Evolutionary conservation across 164 flowering plant genomes (phyloP), one percentile per base, ranked within the genome.

Genomic region (Protea cynaroides): DNA sequence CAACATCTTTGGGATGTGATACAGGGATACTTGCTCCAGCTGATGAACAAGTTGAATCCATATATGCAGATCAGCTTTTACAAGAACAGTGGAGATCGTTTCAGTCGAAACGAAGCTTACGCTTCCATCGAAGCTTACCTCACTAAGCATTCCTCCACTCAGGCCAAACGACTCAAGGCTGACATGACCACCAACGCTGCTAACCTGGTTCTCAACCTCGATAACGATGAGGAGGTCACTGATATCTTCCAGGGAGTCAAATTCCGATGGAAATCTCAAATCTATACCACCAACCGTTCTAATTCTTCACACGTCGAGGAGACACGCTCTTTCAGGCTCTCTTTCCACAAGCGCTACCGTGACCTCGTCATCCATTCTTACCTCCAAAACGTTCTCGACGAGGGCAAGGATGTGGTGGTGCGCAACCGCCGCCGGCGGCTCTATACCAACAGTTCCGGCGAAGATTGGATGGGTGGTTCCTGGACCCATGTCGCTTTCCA

Each of bases 401-500:
- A 68, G 44, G 83, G 81, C 1, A 78, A 63, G 62, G 81, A 64
- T 0, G 58, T 75, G 7, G 43, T 14, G 54, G 58, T 65, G 9
- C 62, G 62, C 25, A 71, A 68, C 34, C 56, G 77, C 65, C 77
- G 68, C 60, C 7, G 75, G 34, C 75, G 69, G 76, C 80, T 80
- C 11, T 78, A 67, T 66, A 76, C 78, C 0, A 81, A 81, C 66
- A 59, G 57, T 53, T 43, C 56, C 3, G 52, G 55, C 14, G 53
- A 68, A 1, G 4, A 34, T 4, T 58, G 65, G 52, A 25, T 40
- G 3, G 64, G 51, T 13, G 38, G 62, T 0, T 13, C 11, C 47
- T 84, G 89, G 89, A 81, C 78, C 54, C 76, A 81, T 66, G 78
- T 82, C 0, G 65, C 56, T n/a, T 84, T 82, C 61, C 73, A 76